Percentiles rank a stretch among this genome's conserved stretches.
Evolutionary conservation across 73 alveolate genomes (phyloP).

Genomic region (Blepharisma stoltei): DNA sequence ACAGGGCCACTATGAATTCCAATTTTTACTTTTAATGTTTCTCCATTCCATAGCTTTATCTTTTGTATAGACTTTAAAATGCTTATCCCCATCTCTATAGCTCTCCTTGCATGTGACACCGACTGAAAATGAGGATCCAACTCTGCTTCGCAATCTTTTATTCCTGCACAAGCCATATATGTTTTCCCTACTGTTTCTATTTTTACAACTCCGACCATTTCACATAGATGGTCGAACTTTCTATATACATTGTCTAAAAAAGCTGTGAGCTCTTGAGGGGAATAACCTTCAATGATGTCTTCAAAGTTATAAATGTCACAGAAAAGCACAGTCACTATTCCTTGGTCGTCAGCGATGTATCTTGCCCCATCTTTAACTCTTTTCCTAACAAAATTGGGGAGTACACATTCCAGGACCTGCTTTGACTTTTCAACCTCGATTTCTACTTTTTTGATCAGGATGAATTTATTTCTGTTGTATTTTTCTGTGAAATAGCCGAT

Average conservation of each 20-base stretch:
- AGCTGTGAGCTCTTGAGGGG: constrained; percentile 48
- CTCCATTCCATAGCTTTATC: too few species aligned
- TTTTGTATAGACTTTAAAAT: too few species aligned
- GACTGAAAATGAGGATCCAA: too few species aligned
- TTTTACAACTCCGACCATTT: constrained; percentile 35
- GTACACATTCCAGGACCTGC: constrained; percentile 39
- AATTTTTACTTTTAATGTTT: constrained; percentile 46
- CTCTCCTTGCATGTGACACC: too few species aligned
- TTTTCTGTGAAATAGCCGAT: too few species aligned
- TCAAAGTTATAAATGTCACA: constrained; percentile 54
- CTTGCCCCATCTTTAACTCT: too few species aligned
- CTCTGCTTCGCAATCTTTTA: constrained; percentile 50
- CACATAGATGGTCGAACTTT: constrained; percentile 41
- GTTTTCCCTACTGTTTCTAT: constrained; percentile 88
- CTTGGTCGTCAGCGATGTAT: too few species aligned
- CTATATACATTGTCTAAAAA: constrained; percentile 45
- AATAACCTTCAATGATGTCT: constrained; percentile 36
- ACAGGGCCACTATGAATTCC: constrained; percentile 97
- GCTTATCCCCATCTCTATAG: too few species aligned
- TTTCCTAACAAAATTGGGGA: not conserved
- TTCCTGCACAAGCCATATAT: constrained; percentile 86
- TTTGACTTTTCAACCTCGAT: constrained; percentile 27
- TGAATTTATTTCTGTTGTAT: too few species aligned
- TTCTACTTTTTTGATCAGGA: constrained; percentile 12
- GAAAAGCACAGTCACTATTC: constrained; percentile 44